phyloP scores from a whole-genome alignment of 163 green algal genomes.

The Scenedesmus sp. region DNA sequence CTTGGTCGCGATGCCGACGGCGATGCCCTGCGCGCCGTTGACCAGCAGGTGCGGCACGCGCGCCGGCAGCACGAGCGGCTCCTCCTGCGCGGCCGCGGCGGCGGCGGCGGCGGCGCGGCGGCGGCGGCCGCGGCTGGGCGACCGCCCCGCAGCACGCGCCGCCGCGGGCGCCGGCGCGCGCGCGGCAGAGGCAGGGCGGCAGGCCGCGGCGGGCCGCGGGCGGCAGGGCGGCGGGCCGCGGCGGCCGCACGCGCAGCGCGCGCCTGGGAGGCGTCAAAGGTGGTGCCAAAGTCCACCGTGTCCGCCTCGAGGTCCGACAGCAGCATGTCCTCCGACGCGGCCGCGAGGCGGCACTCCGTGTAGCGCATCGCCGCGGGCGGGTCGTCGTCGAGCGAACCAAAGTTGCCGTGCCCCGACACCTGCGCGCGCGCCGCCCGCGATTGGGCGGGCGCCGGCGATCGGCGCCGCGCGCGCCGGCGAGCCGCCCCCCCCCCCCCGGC shows the following conservation, averaged over 20 bases:
- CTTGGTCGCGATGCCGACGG: slow-evolving; percentile 95
- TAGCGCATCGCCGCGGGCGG: slow-evolving; percentile 95
- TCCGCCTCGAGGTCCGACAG: slow-evolving; percentile 85
- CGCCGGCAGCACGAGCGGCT: slow-evolving; percentile 93
- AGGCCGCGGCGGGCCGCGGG: not conserved
- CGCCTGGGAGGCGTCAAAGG: slow-evolving; percentile 89
- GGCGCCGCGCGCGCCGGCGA: too few relatives aligned
- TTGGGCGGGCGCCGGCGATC: too few relatives aligned
- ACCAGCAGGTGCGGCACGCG: slow-evolving; percentile 92
- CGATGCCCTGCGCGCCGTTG: slow-evolving; percentile 94
- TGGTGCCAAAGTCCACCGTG: slow-evolving; percentile 89
- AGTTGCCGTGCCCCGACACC: slow-evolving; percentile 98
- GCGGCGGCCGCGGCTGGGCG: too few relatives aligned
- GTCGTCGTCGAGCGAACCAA: slow-evolving; percentile 95
- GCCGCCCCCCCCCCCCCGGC: too few relatives aligned
- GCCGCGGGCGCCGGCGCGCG: too few relatives aligned
- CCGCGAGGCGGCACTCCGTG: slow-evolving; percentile 86
- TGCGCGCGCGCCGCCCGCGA: too few relatives aligned
- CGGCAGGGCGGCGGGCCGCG: not conserved
- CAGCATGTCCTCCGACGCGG: slow-evolving; percentile 67
- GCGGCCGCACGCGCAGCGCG: not conserved
- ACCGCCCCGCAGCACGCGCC: too few relatives aligned
- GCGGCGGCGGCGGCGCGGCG: not conserved
- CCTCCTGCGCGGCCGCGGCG: slow-evolving; percentile 60
- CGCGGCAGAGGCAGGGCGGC: not conserved